Percentiles rank a stretch among this genome's conserved stretches.
These are phyloP conservation scores for Elongisporangium senticosum DNA, from an alignment of 352 stramenopile genomes.

Conservation along the genomic window DNA sequence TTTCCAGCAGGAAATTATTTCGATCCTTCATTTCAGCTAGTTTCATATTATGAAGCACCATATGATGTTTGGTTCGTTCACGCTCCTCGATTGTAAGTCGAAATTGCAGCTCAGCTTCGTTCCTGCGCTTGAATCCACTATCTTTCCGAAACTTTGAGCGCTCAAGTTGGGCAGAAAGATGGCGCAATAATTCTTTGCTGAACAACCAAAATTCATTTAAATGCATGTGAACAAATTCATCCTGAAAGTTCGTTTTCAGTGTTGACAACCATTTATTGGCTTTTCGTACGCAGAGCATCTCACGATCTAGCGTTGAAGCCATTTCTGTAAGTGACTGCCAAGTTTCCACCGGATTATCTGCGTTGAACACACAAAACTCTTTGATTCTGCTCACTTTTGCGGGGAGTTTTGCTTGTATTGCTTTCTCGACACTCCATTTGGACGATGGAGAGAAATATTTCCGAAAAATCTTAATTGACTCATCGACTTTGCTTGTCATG, in stretches of 20 bases:
- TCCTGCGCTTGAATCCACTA: constrained; percentile 2
- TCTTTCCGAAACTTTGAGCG: constrained; percentile 6
- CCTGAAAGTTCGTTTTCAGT: constrained; percentile 22
- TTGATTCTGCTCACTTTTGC: constrained; percentile 4
- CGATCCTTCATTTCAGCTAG: constrained; percentile 13
- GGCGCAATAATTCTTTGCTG: constrained; percentile 5
- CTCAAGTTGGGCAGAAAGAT: constrained; percentile 7
- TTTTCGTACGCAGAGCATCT: constrained; percentile 6
- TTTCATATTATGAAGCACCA: constrained; percentile 12
- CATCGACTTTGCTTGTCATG: constrained; percentile 1
- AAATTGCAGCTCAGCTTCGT: constrained; percentile 9
- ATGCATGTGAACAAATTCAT: constrained; percentile 10
- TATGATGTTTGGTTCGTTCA: constrained; percentile 12
- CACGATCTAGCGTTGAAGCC: constrained; percentile 1
- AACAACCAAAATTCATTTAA: constrained; percentile 5
- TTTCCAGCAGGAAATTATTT: constrained; percentile 12
- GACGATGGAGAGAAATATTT: constrained; percentile 6
- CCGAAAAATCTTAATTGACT: neutral
- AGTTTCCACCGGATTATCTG: constrained; percentile 1
- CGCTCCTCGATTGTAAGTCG: constrained; percentile 11
- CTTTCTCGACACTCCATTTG: neutral
- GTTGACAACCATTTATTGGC: constrained; percentile 3
- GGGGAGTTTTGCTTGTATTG: neutral
- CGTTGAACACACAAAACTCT: constrained; percentile 8
- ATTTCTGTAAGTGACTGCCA: constrained; percentile 12